Percentiles rank a stretch among this genome's conserved stretches.
Evolutionary conservation across 2,329 filamentous ascomycete genomes (phyloP).

Genomic region (Fusarium begoniae): DNA sequence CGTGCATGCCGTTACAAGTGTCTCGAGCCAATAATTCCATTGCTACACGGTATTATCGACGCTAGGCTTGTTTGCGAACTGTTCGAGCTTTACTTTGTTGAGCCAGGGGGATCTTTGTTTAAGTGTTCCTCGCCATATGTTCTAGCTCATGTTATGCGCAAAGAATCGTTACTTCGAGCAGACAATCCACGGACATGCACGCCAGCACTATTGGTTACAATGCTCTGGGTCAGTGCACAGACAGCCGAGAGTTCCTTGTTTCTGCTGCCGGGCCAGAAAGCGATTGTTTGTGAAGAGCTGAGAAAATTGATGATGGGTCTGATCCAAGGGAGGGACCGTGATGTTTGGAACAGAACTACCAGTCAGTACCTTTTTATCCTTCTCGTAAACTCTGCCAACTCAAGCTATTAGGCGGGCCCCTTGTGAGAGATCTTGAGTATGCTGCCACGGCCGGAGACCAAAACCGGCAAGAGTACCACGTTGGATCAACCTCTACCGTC

Average conservation of each 20-base stretch:
- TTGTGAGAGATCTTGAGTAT: not conserved
- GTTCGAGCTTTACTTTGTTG: not conserved
- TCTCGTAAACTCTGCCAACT: not conserved
- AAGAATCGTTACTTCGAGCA: not conserved
- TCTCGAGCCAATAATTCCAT: not conserved
- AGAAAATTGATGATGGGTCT: not conserved
- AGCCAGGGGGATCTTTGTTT: not conserved
- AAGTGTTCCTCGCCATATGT: not conserved
- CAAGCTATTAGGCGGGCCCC: not conserved
- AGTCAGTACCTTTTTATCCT: not conserved
- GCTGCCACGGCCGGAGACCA: not conserved
- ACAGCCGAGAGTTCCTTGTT: not conserved
- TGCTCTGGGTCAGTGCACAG: not conserved
- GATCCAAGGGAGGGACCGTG: not conserved
- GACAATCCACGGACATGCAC: not conserved
- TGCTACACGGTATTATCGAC: not conserved
- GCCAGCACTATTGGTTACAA: not conserved
- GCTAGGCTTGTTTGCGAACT: not conserved
- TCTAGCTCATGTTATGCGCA: not conserved
- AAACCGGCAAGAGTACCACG: not conserved
- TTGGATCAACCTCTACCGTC: not conserved
- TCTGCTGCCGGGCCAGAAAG: not conserved
- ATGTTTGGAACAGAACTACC: not conserved
- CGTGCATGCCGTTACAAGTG: not conserved
- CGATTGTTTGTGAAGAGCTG: not conserved